Base-by-base conservation (phyloP, 345 rosid species). In the Turnera subulata region DNA sequence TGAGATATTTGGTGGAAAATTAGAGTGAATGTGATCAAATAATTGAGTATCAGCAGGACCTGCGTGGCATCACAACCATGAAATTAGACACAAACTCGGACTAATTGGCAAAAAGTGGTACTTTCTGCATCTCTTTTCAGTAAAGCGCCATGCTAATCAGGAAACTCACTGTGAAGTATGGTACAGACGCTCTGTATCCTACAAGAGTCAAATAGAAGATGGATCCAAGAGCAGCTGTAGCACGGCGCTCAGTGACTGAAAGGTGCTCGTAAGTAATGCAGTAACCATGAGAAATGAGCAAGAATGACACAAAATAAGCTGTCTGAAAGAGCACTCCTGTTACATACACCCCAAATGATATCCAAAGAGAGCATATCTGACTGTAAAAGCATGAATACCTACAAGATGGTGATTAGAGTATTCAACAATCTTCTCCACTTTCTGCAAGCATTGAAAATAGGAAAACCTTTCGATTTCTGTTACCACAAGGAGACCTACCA, bases 311-410 rank as follows among this genome's bases (percentile, higher is more conserved):
- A 42, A 92, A 84, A 0, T 95, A 86, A 77, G 87, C 92, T 21
- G 98, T 92, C 64, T 88, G 95, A 69, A 86, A 88, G 59, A 92
- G 84, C 58, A 92, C 87, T 68, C 96, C 98, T 16, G 93, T 92
- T 50, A 84, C 84, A 62, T 88, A 92, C 46, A 89, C 92, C 62
- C 98, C 98, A 52, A 92, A 92, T 32, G 98, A 88, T 83, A 88
- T 84, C 98, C 98, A 88, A 6, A 88, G 77, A 24, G 98, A 92
- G 70, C 98, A 88, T 50, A 78, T 72, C 55, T 86, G 83, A 66
- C 71, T 80, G 75, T 92, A 74, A 66, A 88, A 80, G 72, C 98
- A 92, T 18, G 96, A 88, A 65, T 88, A 84, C 95, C 96, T 91
- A 81, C 80, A 71, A 20, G 24, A 21, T 4, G 12, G 22, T 17